phyloP scores from a whole-genome alignment of 805 yeast genomes.

The Saccharomycopsis schoenii region DNA sequence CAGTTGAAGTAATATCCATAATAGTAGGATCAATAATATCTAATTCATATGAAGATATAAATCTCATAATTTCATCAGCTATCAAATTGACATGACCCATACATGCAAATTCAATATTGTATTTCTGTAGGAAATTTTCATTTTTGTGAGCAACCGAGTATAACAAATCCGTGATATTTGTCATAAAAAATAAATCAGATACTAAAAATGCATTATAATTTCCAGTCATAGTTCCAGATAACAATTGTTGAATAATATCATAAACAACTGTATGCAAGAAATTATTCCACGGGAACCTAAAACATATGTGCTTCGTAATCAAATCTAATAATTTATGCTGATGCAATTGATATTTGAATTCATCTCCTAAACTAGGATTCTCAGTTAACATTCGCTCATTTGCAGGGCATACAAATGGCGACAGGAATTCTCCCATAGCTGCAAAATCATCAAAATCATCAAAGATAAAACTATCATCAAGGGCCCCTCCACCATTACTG shows the following conservation, averaged over 20 bases:
- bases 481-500: neutral
- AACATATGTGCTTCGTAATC: slow-evolving; percentile 64
- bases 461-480: neutral
- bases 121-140: slow-evolving; percentile 1
- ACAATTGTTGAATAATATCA: slow-evolving; percentile 89
- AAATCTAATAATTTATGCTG: slow-evolving; percentile 62
- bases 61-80: slow-evolving; percentile 17
- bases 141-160: slow-evolving; percentile 10
- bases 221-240: slow-evolving; percentile 77
- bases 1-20: neutral
- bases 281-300: slow-evolving; percentile 87
- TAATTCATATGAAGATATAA: slow-evolving; percentile 6
- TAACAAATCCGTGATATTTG: slow-evolving; percentile 9
- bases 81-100: slow-evolving; percentile 61
- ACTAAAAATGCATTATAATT: slow-evolving; percentile 76
- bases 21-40: slow-evolving; percentile 7
- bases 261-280: slow-evolving; percentile 95
- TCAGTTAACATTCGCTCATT: slow-evolving; percentile 35
- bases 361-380: slow-evolving; percentile 77
- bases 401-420: slow-evolving; percentile 22
- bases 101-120: slow-evolving; percentile 44
- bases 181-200: slow-evolving; percentile 33
- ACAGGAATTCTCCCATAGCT: neutral
- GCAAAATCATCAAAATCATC: neutral
- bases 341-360: slow-evolving; percentile 67